Conservation (phyloP, 2,329 filamentous ascomycete species). For the Neofusicoccum parvum region DNA sequence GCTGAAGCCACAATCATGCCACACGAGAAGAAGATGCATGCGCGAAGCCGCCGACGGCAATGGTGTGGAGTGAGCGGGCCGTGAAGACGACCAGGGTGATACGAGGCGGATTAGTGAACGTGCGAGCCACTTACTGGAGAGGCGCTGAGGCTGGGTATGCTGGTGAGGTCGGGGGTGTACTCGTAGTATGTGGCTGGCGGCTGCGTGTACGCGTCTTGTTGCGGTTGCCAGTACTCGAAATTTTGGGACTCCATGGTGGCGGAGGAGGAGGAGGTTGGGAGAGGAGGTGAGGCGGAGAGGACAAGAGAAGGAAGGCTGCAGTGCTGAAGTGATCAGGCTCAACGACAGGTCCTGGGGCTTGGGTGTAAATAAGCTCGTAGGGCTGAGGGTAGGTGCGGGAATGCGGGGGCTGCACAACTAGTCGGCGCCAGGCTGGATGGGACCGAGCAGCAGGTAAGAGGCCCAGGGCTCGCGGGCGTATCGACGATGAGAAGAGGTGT, state of each 20-base stretch:
- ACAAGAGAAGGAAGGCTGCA: neutral
- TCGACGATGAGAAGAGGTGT: neutral
- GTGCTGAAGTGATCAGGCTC: constrained; percentile 7
- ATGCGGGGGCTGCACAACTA: constrained; percentile 10
- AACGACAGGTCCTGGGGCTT: neutral
- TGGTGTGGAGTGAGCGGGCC: constrained; percentile 12
- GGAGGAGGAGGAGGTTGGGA: neutral
- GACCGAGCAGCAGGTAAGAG: neutral
- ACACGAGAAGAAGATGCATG: neutral
- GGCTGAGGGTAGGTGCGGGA: constrained; percentile 17
- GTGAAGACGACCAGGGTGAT: constrained; percentile 14
- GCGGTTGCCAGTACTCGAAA: constrained; percentile 39
- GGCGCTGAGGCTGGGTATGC: constrained; percentile 41
- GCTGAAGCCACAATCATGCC: constrained; percentile 3
- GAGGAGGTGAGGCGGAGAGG: neutral
- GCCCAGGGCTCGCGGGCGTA: neutral
- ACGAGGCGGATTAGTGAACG: constrained; percentile 8
- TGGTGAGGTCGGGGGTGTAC: constrained; percentile 36
- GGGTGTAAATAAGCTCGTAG: constrained; percentile 21
- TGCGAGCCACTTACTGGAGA: constrained; percentile 37
- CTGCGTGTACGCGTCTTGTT: constrained; percentile 36
- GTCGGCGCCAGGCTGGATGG: neutral
- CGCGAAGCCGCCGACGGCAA: neutral
- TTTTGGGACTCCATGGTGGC: constrained; percentile 38
- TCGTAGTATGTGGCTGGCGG: constrained; percentile 38